These are phyloP conservation scores for Gossypium raimondii DNA, from an alignment of 345 rosid species.

Conservation along the genomic window DNA sequence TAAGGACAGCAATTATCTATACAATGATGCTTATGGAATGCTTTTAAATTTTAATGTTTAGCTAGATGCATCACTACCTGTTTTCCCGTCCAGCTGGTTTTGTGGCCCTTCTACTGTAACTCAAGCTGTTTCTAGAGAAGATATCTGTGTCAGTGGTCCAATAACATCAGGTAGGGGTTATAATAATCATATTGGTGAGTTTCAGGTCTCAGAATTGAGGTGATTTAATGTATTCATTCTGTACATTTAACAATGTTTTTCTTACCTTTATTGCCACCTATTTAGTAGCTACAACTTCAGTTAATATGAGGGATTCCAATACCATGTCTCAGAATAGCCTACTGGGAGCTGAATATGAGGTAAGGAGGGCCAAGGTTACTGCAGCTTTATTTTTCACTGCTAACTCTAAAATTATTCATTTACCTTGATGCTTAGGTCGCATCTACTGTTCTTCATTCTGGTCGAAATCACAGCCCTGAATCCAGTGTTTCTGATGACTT, in stretches of 20 bases:
- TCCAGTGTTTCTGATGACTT: slow-evolving; percentile 33
- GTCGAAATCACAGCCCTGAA: slow-evolving; percentile 12
- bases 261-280: slow-evolving; percentile 1
- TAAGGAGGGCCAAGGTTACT: slow-evolving; percentile 18
- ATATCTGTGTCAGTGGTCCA: slow-evolving; percentile 12
- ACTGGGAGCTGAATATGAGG: slow-evolving; percentile 25
- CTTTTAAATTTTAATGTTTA: slow-evolving; percentile 19
- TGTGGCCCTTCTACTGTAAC: slow-evolving; percentile 22
- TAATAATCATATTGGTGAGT: neutral
- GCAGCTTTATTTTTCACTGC: neutral
- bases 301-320: slow-evolving; percentile 10
- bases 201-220: neutral
- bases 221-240: slow-evolving; percentile 3
- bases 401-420: neutral
- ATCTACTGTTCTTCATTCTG: slow-evolving; percentile 19
- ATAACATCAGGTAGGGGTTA: slow-evolving; percentile 17
- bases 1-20: neutral
- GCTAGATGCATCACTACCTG: slow-evolving; percentile 26
- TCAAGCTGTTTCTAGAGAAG: slow-evolving; percentile 20
- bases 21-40: slow-evolving; percentile 3
- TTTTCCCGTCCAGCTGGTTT: slow-evolving; percentile 14
- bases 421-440: slow-evolving; percentile 22
- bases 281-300: slow-evolving; percentile 8
- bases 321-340: slow-evolving; percentile 3
- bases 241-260: neutral